Percentiles rank a stretch among this genome's conserved stretches.
Evolutionary conservation across 495 filamentous ascomycete species (phyloP).

Genomic region (Bathelium albidoporum): DNA sequence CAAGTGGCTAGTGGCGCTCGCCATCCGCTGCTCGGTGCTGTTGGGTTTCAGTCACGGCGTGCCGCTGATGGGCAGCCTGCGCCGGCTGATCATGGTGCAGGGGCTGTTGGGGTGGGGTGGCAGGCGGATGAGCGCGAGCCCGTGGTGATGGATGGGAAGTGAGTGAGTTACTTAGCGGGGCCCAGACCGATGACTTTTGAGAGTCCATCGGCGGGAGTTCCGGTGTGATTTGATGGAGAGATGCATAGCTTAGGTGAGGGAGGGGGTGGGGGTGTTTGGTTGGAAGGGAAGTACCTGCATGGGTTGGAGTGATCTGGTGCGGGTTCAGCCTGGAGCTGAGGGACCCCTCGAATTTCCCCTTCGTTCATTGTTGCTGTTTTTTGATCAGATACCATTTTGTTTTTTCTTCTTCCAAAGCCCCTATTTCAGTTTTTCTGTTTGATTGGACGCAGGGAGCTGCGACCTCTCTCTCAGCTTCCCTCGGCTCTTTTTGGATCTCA

Average conservation of each 20-base stretch:
- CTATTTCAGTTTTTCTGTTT: background rate
- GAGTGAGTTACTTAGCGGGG: too few relatives aligned
- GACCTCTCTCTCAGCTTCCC: background rate
- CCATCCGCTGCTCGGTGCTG: conserved; percentile 22
- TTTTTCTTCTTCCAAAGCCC: background rate
- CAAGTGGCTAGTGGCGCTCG: conserved; percentile 25
- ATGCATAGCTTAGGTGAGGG: too few relatives aligned
- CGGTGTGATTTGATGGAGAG: too few relatives aligned
- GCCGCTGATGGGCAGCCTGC: background rate
- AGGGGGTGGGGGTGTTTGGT: background rate
- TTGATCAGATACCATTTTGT: conserved; percentile 1
- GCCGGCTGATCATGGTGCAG: background rate
- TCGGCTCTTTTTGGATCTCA: background rate
- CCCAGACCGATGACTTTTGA: background rate
- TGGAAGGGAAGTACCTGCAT: background rate
- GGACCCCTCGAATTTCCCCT: background rate
- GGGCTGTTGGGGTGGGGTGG: background rate
- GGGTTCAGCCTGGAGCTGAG: conserved; percentile 1
- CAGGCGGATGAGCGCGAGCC: conserved; percentile 1
- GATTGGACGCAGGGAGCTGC: background rate
- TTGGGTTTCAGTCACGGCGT: conserved; percentile 19
- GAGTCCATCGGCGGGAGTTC: too few relatives aligned
- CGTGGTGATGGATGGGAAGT: background rate
- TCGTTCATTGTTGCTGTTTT: background rate
- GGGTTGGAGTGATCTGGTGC: background rate